Evolutionary conservation across 2,329 filamentous ascomycete species (phyloP).

Genomic region (Ascocoryne sarcoides): DNA sequence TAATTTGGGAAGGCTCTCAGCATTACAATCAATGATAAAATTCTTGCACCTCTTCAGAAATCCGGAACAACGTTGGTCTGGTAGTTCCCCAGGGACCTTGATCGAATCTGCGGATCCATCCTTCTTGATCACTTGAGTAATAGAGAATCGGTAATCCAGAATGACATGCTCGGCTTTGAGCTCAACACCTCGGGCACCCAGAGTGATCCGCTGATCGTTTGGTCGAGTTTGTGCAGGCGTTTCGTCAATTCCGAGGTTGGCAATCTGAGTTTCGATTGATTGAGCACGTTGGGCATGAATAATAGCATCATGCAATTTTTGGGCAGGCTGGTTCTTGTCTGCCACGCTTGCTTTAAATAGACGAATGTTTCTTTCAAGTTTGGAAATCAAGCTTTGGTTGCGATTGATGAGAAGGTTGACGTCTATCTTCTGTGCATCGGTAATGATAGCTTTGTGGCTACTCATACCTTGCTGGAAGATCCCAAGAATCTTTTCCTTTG

Average conservation of each 20-base stretch:
- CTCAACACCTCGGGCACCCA: not conserved
- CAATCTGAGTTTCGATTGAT: not conserved
- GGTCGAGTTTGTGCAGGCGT: not conserved
- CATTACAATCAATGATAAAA: conserved; percentile 26
- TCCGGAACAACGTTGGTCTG: no score
- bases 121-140: not conserved
- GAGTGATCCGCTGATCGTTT: not conserved
- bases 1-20: conserved; percentile 30
- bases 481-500: no score
- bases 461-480: no score
- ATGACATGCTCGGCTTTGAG: not conserved
- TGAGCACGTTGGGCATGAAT: not conserved
- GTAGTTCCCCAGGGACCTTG: no score
- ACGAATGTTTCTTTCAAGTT: no score
- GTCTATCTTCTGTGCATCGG: no score
- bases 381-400: no score
- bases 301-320: not conserved
- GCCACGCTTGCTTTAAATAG: no score
- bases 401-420: no score
- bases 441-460: no score
- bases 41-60: conserved; percentile 25
- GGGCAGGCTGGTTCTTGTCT: no score
- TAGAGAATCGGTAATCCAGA: not conserved
- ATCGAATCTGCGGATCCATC: not conserved
- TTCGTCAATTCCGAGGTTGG: not conserved